Evolutionary conservation across 164 flowering plant genomes (phyloP), one percentile per base, ranked within the genome.

Genomic region (Saururus chinensis): DNA sequence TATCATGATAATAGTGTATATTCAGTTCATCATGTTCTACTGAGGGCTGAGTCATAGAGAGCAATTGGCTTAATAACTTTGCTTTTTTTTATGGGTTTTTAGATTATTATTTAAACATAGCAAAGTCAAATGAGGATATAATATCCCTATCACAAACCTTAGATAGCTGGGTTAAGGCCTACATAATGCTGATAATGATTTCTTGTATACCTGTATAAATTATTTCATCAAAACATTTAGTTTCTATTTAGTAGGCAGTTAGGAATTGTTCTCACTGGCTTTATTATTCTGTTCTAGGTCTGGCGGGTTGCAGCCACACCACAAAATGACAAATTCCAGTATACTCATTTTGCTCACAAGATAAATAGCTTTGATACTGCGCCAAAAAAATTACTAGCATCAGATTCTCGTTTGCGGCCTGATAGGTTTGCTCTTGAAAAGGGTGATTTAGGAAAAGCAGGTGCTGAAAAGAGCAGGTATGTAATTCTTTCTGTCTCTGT

Each of bases 341-440:
- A 82, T 66, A 89, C 96, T 58, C 53, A 86, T 68, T 89, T 89
- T 74, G 91, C 92, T 17, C 92, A 86, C 65, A 89, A 86, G 73
- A 67, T 89, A 59, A 89, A 89, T 68, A 86, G 96, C 75, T 82
- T 89, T 64, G 85, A 82, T 57, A 86, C 96, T 19, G 96, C 96
- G 59, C 92, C 96, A 0, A 89, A 74, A 70, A 89, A 85, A 74
- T 60, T 86, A 56, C 73, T 89, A 75, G 81, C 92, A 71, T 89
- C 96, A 53, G 96, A 89, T 77, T 89, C 96, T 66, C 90, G 96
- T 54, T 61, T 89, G 64, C 93, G 96, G 37, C 88, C 96, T 19
- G 96, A 89, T 73, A 75, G 96, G 66, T 84, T 70, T 70, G 91
- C 93, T 25, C 88, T 89, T 62, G 96, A 89, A 75, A 79, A 70